phyloP scores from a whole-genome alignment of 169 alveolate species.

The Perkinsus olseni region DNA sequence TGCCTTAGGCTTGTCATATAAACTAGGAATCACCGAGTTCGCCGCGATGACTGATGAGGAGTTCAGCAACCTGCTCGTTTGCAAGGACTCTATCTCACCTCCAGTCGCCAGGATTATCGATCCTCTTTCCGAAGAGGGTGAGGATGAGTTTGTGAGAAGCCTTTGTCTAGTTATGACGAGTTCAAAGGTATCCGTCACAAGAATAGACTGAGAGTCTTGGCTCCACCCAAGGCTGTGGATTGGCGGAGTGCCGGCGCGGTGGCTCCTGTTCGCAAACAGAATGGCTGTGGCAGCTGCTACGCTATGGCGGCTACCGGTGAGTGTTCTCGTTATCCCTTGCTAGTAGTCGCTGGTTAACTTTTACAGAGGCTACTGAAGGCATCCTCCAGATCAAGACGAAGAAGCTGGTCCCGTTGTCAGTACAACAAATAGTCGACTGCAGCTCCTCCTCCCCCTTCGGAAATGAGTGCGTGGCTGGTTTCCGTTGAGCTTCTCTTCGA shows the following conservation, averaged over 20 bases:
- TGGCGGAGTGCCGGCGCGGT: background rate
- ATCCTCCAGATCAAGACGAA: background rate
- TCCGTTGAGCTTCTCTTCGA: background rate
- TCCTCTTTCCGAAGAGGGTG: background rate
- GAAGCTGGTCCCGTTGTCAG: background rate
- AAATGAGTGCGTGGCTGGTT: background rate
- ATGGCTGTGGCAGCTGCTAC: background rate
- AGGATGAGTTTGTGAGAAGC: background rate
- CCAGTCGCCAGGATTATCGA: background rate
- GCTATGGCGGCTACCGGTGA: background rate
- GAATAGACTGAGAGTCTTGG: background rate
- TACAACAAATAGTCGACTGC: background rate
- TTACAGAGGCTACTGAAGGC: background rate
- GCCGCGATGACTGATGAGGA: background rate
- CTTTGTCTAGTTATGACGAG: background rate
- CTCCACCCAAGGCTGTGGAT: background rate
- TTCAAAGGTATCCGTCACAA: background rate
- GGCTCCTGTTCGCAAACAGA: background rate
- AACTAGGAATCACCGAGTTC: background rate
- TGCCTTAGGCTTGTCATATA: background rate
- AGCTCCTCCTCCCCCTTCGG: background rate
- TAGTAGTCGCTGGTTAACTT: no score
- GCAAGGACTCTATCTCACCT: background rate
- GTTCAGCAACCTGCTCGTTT: background rate
- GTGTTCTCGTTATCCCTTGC: background rate